Evolutionary conservation across 768 basidiomycete species (phyloP).

Genomic region (Auriscalpium vulgare): DNA sequence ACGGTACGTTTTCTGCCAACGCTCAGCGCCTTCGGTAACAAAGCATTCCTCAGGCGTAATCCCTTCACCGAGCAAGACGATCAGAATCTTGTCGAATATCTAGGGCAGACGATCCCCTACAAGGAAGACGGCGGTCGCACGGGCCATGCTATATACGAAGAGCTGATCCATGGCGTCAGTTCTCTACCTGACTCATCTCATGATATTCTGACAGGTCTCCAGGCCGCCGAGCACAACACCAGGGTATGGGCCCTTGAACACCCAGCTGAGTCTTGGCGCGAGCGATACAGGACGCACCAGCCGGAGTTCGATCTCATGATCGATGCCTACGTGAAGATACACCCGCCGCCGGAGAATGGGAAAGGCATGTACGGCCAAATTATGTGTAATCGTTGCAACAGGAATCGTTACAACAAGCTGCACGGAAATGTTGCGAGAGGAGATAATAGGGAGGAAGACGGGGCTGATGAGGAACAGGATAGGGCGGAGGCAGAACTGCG

Average conservation of each 20-base stretch:
- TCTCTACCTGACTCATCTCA: too few relatives aligned
- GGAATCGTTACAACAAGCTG: neutral
- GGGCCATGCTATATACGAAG: constrained; percentile 7
- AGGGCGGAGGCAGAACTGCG: neutral
- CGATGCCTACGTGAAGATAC: constrained; percentile 5
- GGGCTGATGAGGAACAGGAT: constrained; percentile 5
- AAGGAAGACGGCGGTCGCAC: constrained; percentile 5
- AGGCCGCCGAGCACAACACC: constrained; percentile 2
- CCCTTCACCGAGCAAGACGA: constrained; percentile 8
- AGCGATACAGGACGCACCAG: constrained; percentile 18
- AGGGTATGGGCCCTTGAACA: constrained; percentile 15
- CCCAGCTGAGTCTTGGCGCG: constrained; percentile 15
- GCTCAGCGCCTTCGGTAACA: neutral
- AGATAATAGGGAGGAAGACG: constrained; percentile 1
- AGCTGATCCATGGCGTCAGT: constrained; percentile 10
- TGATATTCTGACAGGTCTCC: neutral
- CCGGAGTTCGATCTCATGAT: constrained; percentile 12
- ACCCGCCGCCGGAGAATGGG: constrained; percentile 5
- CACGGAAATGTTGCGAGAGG: neutral
- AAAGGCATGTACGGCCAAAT: constrained; percentile 4
- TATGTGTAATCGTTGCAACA: too few relatives aligned
- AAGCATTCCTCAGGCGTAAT: neutral
- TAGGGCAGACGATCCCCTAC: constrained; percentile 8
- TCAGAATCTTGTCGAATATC: constrained; percentile 4
- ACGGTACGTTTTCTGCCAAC: neutral